phyloP scores from a whole-genome alignment of 1,139 yeast genomes.

The Protomyces inouyei region DNA sequence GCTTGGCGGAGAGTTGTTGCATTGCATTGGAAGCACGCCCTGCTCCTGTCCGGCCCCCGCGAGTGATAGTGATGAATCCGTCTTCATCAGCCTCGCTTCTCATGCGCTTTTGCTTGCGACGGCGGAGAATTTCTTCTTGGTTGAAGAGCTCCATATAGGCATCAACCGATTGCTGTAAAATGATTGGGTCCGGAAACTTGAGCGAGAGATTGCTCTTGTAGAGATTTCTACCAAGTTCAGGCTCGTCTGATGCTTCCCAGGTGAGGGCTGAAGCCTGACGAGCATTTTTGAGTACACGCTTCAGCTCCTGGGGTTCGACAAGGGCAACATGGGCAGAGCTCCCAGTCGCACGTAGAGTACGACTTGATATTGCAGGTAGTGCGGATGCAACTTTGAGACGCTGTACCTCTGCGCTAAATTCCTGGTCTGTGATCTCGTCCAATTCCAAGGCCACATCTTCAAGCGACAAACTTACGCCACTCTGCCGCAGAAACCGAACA shows the following conservation, averaged over 20 bases:
- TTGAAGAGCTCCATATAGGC: conserved; percentile 63
- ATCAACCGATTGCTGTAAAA: conserved; percentile 52
- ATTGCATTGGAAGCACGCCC: conserved; percentile 36
- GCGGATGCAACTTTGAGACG: conserved; percentile 27
- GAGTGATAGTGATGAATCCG: conserved; percentile 35
- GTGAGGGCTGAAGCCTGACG: not conserved
- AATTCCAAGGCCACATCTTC: conserved; percentile 20
- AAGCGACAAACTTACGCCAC: conserved; percentile 19
- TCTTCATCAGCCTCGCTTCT: conserved; percentile 41
- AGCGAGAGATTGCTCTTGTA: conserved; percentile 1
- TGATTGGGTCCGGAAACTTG: conserved; percentile 43
- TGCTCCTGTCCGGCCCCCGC: conserved; percentile 43
- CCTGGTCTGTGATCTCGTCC: conserved; percentile 11
- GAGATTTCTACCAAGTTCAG: conserved; percentile 14
- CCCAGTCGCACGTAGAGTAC: conserved; percentile 17
- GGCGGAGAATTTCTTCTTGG: conserved; percentile 61
- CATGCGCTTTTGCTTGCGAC: conserved; percentile 44
- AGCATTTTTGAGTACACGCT: conserved; percentile 15
- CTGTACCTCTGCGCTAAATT: conserved; percentile 28
- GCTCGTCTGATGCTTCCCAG: conserved; percentile 20
- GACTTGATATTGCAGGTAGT: conserved; percentile 7
- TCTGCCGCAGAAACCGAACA: conserved; percentile 30
- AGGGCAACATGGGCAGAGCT: conserved; percentile 25
- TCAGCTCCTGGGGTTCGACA: conserved; percentile 19
- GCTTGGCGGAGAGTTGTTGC: conserved; percentile 39